Evolutionary conservation across 2,329 filamentous ascomycete genomes (phyloP).

Genomic region (Fusarium sp.): DNA sequence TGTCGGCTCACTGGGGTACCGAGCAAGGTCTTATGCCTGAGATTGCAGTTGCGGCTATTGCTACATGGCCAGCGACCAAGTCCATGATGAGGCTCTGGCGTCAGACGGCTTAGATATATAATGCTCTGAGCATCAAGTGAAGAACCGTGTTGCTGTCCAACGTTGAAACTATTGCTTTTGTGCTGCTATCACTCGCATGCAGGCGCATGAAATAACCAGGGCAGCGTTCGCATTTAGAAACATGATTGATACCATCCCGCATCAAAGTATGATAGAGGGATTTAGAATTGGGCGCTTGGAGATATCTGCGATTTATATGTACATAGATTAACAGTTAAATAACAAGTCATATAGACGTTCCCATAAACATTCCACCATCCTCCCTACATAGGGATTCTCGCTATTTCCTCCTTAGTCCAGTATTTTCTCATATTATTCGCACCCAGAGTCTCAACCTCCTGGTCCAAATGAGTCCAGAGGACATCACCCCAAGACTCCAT

Average conservation of each 20-base stretch:
- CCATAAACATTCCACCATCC: not conserved
- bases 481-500: constrained; percentile 85
- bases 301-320: constrained; percentile 12
- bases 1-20: constrained; percentile 86
- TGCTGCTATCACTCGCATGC: not conserved
- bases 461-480: constrained; percentile 84
- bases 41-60: constrained; percentile 56
- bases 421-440: constrained; percentile 87
- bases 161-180: not conserved
- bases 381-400: constrained; percentile 72
- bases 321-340: constrained; percentile 15
- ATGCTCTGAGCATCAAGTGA: not conserved
- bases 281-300: constrained; percentile 19
- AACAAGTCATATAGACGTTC: constrained; percentile 1
- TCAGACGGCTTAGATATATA: constrained; percentile 48
- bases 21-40: constrained; percentile 68
- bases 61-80: constrained; percentile 59
- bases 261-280: constrained; percentile 6
- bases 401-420: constrained; percentile 83
- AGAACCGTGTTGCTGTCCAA: not conserved
- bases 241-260: constrained; percentile 25
- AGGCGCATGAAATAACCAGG: not conserved
- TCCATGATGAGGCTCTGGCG: constrained; percentile 62
- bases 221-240: constrained; percentile 22
- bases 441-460: constrained; percentile 81